A percentile compares a stretch with the other conserved stretches of the same genome.
Evolutionary conservation across 495 filamentous ascomycete genomes (phyloP).

Genomic region (Xylaria sp.): DNA sequence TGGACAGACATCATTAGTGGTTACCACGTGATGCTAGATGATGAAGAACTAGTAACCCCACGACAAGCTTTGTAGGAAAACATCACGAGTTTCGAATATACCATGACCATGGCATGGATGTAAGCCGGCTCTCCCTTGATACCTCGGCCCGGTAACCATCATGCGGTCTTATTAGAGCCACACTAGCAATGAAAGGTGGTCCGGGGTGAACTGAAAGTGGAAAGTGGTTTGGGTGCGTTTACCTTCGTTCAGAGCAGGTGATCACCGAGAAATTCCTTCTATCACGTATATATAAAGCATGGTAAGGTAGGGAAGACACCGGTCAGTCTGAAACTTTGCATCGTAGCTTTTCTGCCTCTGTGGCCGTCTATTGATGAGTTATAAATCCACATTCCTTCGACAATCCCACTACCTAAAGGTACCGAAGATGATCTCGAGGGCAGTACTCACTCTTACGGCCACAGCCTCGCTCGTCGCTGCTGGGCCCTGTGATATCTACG

Average conservation of each 20-base stretch:
- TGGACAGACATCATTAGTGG: neutral
- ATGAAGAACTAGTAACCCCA: slow-evolving; percentile 15
- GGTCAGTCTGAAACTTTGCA: neutral
- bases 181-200: slow-evolving; percentile 5
- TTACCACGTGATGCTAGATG: neutral
- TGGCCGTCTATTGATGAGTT: neutral
- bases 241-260: neutral
- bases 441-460: slow-evolving; percentile 46
- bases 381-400: neutral
- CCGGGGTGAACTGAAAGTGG: slow-evolving; percentile 5
- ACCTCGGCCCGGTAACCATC: slow-evolving; percentile 20
- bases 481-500: slow-evolving; percentile 63
- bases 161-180: neutral
- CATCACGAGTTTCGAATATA: neutral
- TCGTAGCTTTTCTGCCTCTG: neutral
- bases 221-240: slow-evolving; percentile 12
- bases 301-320: neutral
- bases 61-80: neutral
- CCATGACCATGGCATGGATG: neutral
- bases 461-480: slow-evolving; percentile 52
- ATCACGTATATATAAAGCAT: neutral
- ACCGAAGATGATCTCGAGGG: slow-evolving; percentile 5
- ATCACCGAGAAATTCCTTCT: neutral
- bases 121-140: neutral
- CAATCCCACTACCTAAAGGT: neutral